Conservation (phyloP, 306 rosid genomes). For the Argentina anserina region DNA sequence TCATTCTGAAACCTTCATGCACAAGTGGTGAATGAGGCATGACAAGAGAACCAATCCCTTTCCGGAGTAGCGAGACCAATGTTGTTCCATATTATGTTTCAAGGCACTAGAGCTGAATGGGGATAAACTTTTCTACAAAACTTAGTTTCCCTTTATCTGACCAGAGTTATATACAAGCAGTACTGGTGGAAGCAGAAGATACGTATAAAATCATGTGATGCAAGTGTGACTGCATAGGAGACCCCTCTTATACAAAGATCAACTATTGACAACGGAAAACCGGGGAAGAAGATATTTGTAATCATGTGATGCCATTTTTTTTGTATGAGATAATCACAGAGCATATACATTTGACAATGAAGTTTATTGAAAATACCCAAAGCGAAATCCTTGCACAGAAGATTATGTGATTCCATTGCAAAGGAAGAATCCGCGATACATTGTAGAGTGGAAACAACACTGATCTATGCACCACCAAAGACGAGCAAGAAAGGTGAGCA, state of each 20-base stretch:
- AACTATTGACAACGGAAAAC: background rate
- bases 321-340: background rate
- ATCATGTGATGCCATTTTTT: background rate
- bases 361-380: background rate
- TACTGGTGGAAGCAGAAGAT: background rate
- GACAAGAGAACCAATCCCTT: no score
- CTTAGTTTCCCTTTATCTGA: background rate
- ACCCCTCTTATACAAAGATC: background rate
- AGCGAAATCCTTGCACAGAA: background rate
- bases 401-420: background rate
- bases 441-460: background rate
- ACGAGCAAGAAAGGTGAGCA: background rate
- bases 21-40: background rate
- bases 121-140: no score
- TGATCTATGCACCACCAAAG: background rate
- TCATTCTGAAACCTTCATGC: background rate
- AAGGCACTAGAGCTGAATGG: no score
- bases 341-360: background rate
- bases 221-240: background rate
- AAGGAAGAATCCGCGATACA: constrained; percentile 17
- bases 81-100: no score
- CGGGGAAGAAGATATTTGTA: background rate
- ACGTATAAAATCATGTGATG: no score
- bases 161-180: background rate
- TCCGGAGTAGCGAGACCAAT: no score